These are phyloP conservation scores for Fusarium nygamai DNA, from an alignment of 2,329 filamentous ascomycete species.

Conservation along the genomic window DNA sequence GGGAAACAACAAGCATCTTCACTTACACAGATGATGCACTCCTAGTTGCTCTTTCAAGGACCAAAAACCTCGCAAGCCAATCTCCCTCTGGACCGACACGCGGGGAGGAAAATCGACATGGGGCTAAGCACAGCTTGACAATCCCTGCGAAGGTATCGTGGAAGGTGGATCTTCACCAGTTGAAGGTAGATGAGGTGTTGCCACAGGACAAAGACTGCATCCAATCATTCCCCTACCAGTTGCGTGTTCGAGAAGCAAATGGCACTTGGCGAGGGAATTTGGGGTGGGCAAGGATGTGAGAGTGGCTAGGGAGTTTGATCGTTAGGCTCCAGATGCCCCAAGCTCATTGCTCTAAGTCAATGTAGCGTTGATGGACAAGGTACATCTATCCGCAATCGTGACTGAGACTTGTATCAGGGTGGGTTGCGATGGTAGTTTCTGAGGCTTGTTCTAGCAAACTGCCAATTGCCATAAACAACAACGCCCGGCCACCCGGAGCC, in stretches of 20 bases:
- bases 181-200: constrained; percentile 28
- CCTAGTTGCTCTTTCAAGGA: background rate
- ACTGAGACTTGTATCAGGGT: constrained; percentile 7
- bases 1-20: constrained; percentile 26
- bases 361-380: constrained; percentile 11
- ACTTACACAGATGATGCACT: constrained; percentile 9
- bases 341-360: background rate
- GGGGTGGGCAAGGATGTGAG: constrained; percentile 23
- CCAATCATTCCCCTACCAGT: constrained; percentile 31
- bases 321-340: constrained; percentile 5
- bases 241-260: constrained; percentile 25
- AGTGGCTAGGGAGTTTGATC: constrained; percentile 7
- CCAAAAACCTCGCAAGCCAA: constrained; percentile 5
- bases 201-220: background rate
- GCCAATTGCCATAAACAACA: constrained; percentile 8
- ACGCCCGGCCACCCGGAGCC: constrained; percentile 24
- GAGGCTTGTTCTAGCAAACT: constrained; percentile 6
- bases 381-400: constrained; percentile 31
- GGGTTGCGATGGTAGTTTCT: constrained; percentile 7
- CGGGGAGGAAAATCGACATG: constrained; percentile 4
- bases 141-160: constrained; percentile 19
- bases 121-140: constrained; percentile 22
- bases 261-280: constrained; percentile 27
- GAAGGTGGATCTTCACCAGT: constrained; percentile 37
- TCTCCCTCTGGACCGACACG: constrained; percentile 26